Percentiles rank a stretch among this genome's conserved stretches.
Evolutionary conservation across 148 eudicot species (phyloP).

Genomic region (Talinum fruticosum): DNA sequence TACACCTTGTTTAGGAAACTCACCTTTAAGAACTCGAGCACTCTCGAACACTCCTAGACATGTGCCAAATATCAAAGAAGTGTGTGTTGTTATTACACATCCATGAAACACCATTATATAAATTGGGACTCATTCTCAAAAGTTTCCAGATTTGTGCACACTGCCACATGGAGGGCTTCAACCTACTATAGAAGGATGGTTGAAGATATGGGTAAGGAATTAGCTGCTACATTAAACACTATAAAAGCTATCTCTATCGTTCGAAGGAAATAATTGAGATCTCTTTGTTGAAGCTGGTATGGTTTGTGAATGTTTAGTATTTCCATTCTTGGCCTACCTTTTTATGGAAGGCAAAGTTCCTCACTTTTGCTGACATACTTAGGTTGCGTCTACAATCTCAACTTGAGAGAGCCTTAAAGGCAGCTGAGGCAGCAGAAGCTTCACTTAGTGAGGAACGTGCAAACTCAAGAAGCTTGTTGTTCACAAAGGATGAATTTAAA

Average conservation of each 20-base stretch:
- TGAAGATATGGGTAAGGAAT: slow-evolving; percentile 71
- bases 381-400: slow-evolving; percentile 65
- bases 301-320: neutral
- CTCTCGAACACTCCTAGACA: no score
- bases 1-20: no score
- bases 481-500: slow-evolving; percentile 84
- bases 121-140: no score
- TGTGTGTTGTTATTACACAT: no score
- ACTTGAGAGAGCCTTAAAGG: slow-evolving; percentile 75
- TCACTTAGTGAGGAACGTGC: slow-evolving; percentile 62
- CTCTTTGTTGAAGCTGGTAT: slow-evolving; percentile 76
- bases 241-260: slow-evolving; percentile 77
- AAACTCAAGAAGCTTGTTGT: slow-evolving; percentile 57
- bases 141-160: no score
- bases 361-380: neutral
- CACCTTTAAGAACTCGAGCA: no score
- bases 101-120: no score
- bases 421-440: slow-evolving; percentile 71
- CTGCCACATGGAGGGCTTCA: no score
- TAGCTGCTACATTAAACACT: slow-evolving; percentile 60
- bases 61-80: no score
- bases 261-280: slow-evolving; percentile 96
- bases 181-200: neutral
- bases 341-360: neutral
- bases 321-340: neutral